Percentiles rank a stretch among this genome's conserved stretches.
Evolutionary conservation across 1,139 yeast genomes (phyloP).

Genomic region (Candida tetrigidarum): DNA sequence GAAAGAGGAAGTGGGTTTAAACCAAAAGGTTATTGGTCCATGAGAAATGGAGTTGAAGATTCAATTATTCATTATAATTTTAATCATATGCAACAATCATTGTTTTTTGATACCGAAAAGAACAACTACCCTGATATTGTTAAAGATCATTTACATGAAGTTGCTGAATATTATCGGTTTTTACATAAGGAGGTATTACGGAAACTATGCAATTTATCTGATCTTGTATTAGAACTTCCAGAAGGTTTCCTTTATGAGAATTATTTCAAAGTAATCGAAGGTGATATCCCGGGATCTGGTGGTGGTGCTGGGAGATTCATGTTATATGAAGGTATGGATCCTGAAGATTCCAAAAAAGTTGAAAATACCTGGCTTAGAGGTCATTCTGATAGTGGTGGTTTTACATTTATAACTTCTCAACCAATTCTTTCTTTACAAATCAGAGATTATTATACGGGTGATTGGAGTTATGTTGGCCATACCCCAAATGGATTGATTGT

Average conservation of each 20-base stretch:
- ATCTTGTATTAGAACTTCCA: slow-evolving; percentile 34
- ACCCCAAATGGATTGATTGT: slow-evolving; percentile 50
- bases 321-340: slow-evolving; percentile 32
- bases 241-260: slow-evolving; percentile 37
- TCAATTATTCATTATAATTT: slow-evolving; percentile 34
- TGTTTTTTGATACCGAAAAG: slow-evolving; percentile 22
- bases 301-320: slow-evolving; percentile 38
- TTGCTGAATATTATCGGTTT: slow-evolving; percentile 30
- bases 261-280: slow-evolving; percentile 29
- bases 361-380: slow-evolving; percentile 52
- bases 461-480: slow-evolving; percentile 54
- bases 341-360: slow-evolving; percentile 29
- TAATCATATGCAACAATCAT: slow-evolving; percentile 26
- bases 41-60: slow-evolving; percentile 35
- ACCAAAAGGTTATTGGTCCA: slow-evolving; percentile 36
- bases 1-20: slow-evolving; percentile 36
- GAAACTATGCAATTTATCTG: slow-evolving; percentile 31
- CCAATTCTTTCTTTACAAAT: slow-evolving; percentile 55
- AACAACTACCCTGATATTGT: slow-evolving; percentile 34
- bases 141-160: slow-evolving; percentile 28
- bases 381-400: slow-evolving; percentile 53
- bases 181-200: slow-evolving; percentile 28
- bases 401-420: slow-evolving; percentile 48
- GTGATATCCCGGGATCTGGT: slow-evolving; percentile 30
- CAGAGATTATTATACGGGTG: slow-evolving; percentile 46